These are phyloP conservation scores for Metarhizium humberi DNA, from an alignment of 2,329 filamentous ascomycete genomes.

Conservation along the genomic window DNA sequence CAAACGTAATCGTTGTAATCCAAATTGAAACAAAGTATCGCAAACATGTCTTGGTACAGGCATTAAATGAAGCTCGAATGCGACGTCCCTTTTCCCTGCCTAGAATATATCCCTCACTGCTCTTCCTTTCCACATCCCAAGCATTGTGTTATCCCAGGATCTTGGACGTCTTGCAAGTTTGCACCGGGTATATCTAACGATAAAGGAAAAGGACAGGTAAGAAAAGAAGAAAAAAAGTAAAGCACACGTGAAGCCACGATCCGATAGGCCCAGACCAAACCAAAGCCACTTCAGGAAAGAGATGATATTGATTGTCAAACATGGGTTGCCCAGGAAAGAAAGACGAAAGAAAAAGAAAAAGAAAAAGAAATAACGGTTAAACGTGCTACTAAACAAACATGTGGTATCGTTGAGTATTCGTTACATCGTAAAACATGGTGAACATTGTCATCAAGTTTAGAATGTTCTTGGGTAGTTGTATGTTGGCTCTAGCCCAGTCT, in stretches of 20 bases:
- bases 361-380: background rate
- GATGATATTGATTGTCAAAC: no score
- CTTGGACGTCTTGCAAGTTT: background rate
- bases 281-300: no score
- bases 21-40: no score
- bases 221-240: background rate
- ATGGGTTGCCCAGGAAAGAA: no score
- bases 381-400: background rate
- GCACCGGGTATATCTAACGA: background rate
- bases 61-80: background rate
- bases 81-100: background rate
- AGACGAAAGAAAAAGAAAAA: background rate
- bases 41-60: background rate
- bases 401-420: background rate
- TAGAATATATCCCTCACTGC: background rate
- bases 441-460: background rate
- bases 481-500: background rate
- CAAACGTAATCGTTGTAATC: no score
- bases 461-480: background rate
- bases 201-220: background rate
- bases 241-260: background rate
- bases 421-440: background rate
- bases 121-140: background rate
- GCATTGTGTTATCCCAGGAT: background rate
- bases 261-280: background rate